Evolutionary conservation across 2,329 filamentous ascomycete genomes (phyloP), one percentile per base, ranked within the genome.

Genomic region (Septoria petroselini): DNA sequence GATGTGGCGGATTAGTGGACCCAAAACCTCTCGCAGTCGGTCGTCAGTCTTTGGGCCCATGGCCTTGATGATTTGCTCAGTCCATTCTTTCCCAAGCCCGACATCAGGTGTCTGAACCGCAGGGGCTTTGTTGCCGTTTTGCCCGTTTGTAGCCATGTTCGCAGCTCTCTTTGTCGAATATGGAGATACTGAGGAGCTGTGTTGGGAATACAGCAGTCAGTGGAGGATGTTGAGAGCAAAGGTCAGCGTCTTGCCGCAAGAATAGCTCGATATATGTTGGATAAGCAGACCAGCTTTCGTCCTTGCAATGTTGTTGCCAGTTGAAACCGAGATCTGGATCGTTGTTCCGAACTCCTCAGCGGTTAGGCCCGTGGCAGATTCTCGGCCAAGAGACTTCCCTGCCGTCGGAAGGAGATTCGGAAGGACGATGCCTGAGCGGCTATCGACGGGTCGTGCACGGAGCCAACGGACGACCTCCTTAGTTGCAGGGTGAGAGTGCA

Each of bases 61-160:
- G 6, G 68, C 59, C 14, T 64, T 62, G 52, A 70, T 66, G 42
- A 70, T 67, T 43, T 62, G 55, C 11, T 65, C 58, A 5, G 68
- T 71, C 41, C 53, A 58, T 17, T 51, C 46, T 39, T 58, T 48
- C 9, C 48, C 50, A 12, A 58, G 44, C 18, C 50, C 55, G n/a
- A 37, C 46, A 21, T 48, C 37, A 41, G 19, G 15, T 19, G 34
- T 31, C 21, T 49, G n/a, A 17, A 39, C 37, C n/a, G 65, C 88
- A 85, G 64, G 88, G 91, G 47, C 91, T 82, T 66, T 33, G 19
- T 23, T 17, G 27, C 23, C 40, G 15, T 30, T 42, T 2, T 8
- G 23, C 27, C 45, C 39, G 38, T 48, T 91, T 86, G 43, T 40
- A 8, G 43, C 34, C 43, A 47, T 47, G 2, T 21, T 25, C 40